phyloP scores from a whole-genome alignment of 192 early-diverging fungal genomes.

The Coemansia sp. region DNA sequence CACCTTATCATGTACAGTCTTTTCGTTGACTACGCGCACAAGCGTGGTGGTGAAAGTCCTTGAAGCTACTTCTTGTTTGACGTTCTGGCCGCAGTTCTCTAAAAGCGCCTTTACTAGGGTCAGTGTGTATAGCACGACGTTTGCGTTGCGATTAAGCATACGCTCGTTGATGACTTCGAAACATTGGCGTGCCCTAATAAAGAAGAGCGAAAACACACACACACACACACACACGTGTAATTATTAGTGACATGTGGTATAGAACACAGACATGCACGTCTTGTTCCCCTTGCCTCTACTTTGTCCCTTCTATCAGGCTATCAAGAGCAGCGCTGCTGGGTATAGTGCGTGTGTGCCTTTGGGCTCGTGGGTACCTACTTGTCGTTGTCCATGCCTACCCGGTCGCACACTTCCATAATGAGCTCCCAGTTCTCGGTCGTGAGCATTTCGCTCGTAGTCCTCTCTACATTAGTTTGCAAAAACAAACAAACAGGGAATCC shows the following conservation, averaged over 20 bases:
- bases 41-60: constrained; percentile 79
- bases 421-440: constrained; percentile 92
- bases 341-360: too few species aligned
- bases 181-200: constrained; percentile 62
- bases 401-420: constrained; percentile 71
- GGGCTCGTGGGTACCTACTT: constrained; percentile 12
- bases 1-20: constrained; percentile 74
- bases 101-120: constrained; percentile 83
- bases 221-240: neutral
- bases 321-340: too few species aligned
- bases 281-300: too few species aligned
- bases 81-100: constrained; percentile 80
- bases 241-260: neutral
- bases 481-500: too few species aligned
- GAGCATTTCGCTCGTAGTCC: constrained; percentile 90
- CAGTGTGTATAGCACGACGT: constrained; percentile 68
- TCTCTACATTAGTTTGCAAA: constrained; percentile 53
- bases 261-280: neutral
- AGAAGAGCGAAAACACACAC: neutral
- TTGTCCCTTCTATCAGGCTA: too few species aligned
- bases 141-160: constrained; percentile 72
- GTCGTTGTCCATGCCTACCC: constrained; percentile 50
- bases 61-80: constrained; percentile 83
- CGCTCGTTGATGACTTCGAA: constrained; percentile 70
- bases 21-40: constrained; percentile 68